Percentiles rank a stretch among this genome's conserved stretches.
Conservation (phyloP, 164 flowering plant genomes). For the Taxillus chinensis region DNA sequence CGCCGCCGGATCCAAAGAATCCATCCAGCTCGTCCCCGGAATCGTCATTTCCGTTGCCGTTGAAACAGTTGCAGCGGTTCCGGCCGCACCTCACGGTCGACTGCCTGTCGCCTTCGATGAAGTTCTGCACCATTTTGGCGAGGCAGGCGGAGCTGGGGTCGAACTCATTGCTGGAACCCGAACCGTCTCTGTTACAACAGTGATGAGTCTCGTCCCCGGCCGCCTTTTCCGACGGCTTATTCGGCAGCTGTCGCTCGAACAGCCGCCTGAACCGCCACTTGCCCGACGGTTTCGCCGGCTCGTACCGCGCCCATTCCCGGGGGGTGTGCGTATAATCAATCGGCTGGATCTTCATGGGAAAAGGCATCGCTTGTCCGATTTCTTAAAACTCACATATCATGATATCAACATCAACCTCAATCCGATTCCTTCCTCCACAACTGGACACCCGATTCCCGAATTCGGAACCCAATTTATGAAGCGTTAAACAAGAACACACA, state of each 20-base stretch:
- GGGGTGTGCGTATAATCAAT: conserved; percentile 16
- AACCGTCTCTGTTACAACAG: conserved; percentile 6
- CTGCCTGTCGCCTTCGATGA: conserved; percentile 33
- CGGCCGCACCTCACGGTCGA: conserved; percentile 18
- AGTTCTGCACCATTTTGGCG: conserved; percentile 45
- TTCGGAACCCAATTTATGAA: too few relatives aligned
- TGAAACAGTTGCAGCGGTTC: conserved; percentile 37
- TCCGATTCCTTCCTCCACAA: too few relatives aligned
- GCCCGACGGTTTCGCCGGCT: conserved; percentile 20
- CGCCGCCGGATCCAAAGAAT: conserved; percentile 1
- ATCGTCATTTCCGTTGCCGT: conserved; percentile 21
- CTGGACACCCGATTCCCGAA: too few relatives aligned
- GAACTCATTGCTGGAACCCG: conserved; percentile 9
- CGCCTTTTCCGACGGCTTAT: conserved; percentile 1
- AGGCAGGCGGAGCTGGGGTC: conserved; percentile 47
- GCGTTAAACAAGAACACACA: too few relatives aligned
- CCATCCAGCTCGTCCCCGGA: conserved; percentile 36
- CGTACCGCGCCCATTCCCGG: conserved; percentile 8
- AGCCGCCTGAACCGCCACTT: conserved; percentile 31
- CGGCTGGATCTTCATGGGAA: conserved; percentile 38
- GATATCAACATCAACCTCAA: not conserved
- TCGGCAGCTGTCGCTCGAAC: conserved; percentile 25
- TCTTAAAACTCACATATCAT: not conserved
- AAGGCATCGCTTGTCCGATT: conserved; percentile 12
- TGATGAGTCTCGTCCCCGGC: conserved; percentile 11